Base-by-base conservation (phyloP, 352 stramenopile species). In the Pythium utonaiense region DNA sequence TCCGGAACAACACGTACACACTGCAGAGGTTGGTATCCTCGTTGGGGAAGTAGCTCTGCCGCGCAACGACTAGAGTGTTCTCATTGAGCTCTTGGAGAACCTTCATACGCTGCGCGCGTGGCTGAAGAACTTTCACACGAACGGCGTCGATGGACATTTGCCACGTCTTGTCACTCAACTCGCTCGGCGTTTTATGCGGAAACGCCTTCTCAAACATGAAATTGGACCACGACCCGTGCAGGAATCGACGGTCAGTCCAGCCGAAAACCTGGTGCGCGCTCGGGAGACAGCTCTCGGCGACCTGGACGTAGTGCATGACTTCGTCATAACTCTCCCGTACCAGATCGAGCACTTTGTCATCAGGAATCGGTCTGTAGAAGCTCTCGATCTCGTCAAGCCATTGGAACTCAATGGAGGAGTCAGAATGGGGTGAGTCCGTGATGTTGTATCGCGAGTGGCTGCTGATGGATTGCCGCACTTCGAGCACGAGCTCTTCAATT, bases 181-280 rank as follows among this genome's bases (percentile, higher is more conserved):
- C 48, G 28, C 53, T 53, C 4, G 58, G 57, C 21, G 41, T 42
- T 38, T 76, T 63, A 33, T 64, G 31, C 5, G 53, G 24, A 30
- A 82, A 79, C 19, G 62, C 52, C 71, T 79, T 82, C 28, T 57
- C 67, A 47, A 77, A 67, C 33, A 71, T 67, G 53, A 77, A 82
- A 36, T 77, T 66, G 9, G 68, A 67, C 64, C 62, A 75, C 30
- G 66, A 70, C 21, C 55, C 56, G 21, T 77, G 60, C n/a, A 81
- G 40, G 12, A 62, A 57, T 36, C 73, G 69, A 57, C 68, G 67
- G 24, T 73, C 65, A 1, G 55, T 57, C 73, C 73, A 82, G 31
- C 73, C 73, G 27, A 82, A 58, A 38, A 79, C 59, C 4, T 24
- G 48, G 53, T 77, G 64, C 19, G 50, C 24, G 3, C 19, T 57